phyloP scores from a whole-genome alignment of 2,329 filamentous ascomycete species.

The Lachnellula cervina region DNA sequence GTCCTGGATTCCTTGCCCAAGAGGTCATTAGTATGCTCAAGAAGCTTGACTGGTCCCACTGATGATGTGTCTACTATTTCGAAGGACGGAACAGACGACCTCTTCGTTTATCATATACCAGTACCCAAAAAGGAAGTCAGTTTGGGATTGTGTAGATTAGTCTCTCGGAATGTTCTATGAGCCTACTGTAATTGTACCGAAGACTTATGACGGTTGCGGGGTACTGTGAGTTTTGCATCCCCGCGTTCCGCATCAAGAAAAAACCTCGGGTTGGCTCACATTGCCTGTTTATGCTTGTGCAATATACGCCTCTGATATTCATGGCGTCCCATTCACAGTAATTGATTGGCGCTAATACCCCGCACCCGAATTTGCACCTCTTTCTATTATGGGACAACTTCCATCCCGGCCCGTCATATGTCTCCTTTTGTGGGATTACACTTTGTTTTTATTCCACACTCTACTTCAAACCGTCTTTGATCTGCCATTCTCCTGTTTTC shows the following conservation, averaged over 20 bases:
- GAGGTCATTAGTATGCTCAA: conserved; percentile 34
- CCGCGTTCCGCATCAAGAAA: too few species aligned
- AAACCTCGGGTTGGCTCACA: too few species aligned
- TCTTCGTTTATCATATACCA: not conserved
- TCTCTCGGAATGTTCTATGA: too few species aligned
- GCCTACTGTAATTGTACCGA: too few species aligned
- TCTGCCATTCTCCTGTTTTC: not conserved
- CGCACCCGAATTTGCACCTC: not conserved
- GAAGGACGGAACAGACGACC: not conserved
- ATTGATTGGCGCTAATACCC: not conserved
- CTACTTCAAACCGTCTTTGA: not conserved
- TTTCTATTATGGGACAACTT: not conserved
- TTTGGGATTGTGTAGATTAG: too few species aligned
- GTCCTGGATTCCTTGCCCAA: conserved; percentile 31
- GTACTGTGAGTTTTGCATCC: too few species aligned
- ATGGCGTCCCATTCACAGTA: not conserved
- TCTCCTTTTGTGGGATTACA: not conserved
- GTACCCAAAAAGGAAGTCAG: too few species aligned
- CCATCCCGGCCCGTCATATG: too few species aligned
- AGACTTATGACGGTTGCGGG: too few species aligned
- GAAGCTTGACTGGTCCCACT: conserved; percentile 26
- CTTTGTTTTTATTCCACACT: too few species aligned
- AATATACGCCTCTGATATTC: too few species aligned
- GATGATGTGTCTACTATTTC: not conserved
- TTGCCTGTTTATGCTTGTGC: too few species aligned